Percentiles rank a stretch among this genome's conserved stretches.
phyloP scores from a whole-genome alignment of 1,284 basidiomycete genomes.

The Sanghuangporus baumii region DNA sequence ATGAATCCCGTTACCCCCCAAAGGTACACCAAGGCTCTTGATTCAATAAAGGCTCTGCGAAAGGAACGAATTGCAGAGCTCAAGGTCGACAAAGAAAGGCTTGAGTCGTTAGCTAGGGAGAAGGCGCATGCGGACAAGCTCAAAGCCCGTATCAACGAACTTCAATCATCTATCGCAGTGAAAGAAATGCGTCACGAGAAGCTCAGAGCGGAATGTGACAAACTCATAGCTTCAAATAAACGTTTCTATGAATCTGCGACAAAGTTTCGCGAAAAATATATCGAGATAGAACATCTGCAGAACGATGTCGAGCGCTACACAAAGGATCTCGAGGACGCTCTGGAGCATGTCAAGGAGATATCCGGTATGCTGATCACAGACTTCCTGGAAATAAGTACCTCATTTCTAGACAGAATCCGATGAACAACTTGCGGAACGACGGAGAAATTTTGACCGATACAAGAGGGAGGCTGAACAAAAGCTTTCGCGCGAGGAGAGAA shows the following conservation, averaged over 20 bases:
- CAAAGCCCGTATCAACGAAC: constrained; percentile 59
- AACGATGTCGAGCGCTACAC: constrained; percentile 54
- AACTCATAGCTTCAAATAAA: constrained; percentile 69
- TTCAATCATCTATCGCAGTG: constrained; percentile 55
- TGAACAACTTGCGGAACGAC: constrained; percentile 65
- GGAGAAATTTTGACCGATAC: constrained; percentile 70
- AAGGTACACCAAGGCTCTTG: constrained; percentile 95
- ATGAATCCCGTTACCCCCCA: background rate
- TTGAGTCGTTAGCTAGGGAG: constrained; percentile 77
- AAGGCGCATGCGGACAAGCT: constrained; percentile 86
- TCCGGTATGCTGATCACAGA: constrained; percentile 42
- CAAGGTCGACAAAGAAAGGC: constrained; percentile 89
- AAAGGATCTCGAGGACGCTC: constrained; percentile 57
- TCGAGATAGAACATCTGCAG: constrained; percentile 55
- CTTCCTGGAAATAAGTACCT: background rate
- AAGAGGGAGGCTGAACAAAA: constrained; percentile 50
- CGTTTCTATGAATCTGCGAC: constrained; percentile 80
- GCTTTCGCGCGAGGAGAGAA: constrained; percentile 40
- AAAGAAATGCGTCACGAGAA: constrained; percentile 77
- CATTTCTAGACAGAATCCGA: constrained; percentile 54
- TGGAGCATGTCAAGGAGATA: constrained; percentile 66
- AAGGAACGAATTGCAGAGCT: constrained; percentile 90
- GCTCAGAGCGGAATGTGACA: constrained; percentile 61
- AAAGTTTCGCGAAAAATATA: constrained; percentile 81
- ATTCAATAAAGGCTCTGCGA: constrained; percentile 83